Percentiles rank a stretch among this genome's conserved stretches.
Evolutionary conservation across 2,329 filamentous ascomycete genomes (phyloP).

Genomic region (Microcyclospora pomicola): DNA sequence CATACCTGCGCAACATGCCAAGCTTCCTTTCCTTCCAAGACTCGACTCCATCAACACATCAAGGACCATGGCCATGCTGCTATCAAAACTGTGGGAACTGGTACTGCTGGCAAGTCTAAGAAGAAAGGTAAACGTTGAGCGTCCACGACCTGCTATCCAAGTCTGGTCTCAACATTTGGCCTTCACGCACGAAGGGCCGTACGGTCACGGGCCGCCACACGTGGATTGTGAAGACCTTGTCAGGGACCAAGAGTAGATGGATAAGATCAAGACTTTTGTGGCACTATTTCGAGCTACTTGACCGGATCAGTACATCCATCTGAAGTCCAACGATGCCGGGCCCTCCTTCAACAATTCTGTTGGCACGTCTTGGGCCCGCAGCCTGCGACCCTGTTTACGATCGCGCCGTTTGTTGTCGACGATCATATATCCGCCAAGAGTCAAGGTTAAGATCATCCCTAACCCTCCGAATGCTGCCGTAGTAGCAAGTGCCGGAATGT

Average conservation of each 20-base stretch:
- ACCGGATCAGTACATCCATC: constrained; percentile 25
- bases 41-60: constrained; percentile 60
- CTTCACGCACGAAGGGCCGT: too few relatives aligned
- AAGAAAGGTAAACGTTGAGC: constrained; percentile 18
- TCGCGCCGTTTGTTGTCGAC: constrained; percentile 51
- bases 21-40: constrained; percentile 62
- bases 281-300: too few relatives aligned
- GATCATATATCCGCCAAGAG: constrained; percentile 51
- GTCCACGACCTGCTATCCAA: not conserved
- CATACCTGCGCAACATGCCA: constrained; percentile 67
- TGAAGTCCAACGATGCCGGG: constrained; percentile 29
- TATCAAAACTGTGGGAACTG: constrained; percentile 16
- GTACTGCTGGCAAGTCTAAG: constrained; percentile 14
- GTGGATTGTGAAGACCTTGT: too few relatives aligned
- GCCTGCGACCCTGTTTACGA: constrained; percentile 36
- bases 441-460: constrained; percentile 41
- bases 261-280: not conserved
- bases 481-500: constrained; percentile 51
- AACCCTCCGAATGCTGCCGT: constrained; percentile 50
- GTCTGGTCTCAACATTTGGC: too few relatives aligned
- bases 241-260: not conserved
- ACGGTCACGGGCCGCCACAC: too few relatives aligned
- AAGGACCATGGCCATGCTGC: constrained; percentile 43
- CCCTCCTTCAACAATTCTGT: constrained; percentile 33
- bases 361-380: constrained; percentile 38